These are phyloP conservation scores for Solanum hybrid DNA, from an alignment of 305 asterid genomes.

Conservation along the genomic window DNA sequence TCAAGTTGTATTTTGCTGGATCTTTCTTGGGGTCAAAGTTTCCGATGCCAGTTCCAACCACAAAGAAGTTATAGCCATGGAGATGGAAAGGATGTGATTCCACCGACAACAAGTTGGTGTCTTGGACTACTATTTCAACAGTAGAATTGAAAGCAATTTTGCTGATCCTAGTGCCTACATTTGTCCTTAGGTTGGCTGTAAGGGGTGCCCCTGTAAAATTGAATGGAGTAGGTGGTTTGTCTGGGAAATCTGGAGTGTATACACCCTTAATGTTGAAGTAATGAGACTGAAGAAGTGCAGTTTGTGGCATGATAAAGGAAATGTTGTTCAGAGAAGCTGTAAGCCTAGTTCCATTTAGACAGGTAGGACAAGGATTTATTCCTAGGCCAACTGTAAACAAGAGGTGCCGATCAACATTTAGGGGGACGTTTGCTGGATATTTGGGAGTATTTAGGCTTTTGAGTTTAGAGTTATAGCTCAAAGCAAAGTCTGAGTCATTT, in stretches of 20 bases:
- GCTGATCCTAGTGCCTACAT: conserved; percentile 16
- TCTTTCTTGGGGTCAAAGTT: conserved; percentile 58
- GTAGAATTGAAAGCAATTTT: conserved; percentile 44
- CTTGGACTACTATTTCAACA: conserved; percentile 53
- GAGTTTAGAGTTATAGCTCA: conserved; percentile 24
- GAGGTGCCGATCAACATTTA: conserved; percentile 39
- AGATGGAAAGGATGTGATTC: conserved; percentile 78
- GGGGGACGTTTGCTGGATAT: conserved; percentile 52
- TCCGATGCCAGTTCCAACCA: conserved; percentile 65
- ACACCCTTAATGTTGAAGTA: conserved; percentile 31
- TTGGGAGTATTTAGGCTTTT: conserved; percentile 36
- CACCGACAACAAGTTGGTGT: conserved; percentile 44
- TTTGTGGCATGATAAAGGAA: conserved; percentile 52
- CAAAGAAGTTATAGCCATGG: conserved; percentile 64
- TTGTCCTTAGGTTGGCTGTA: conserved; percentile 41
- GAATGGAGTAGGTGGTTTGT: conserved; percentile 38
- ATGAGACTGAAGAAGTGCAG: conserved; percentile 54
- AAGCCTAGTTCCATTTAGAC: conserved; percentile 45
- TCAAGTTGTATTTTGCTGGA: conserved; percentile 48
- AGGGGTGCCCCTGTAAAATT: conserved; percentile 67
- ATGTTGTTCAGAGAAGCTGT: conserved; percentile 64
- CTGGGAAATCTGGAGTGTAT: conserved; percentile 49
- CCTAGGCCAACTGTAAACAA: conserved; percentile 62
- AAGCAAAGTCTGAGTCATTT: conserved; percentile 37
- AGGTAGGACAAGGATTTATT: conserved; percentile 40